A percentile compares a stretch with the other conserved stretches of the same genome.
phyloP scores from a whole-genome alignment of 2,329 filamentous ascomycete species.

The Curvularia verruculosa region DNA sequence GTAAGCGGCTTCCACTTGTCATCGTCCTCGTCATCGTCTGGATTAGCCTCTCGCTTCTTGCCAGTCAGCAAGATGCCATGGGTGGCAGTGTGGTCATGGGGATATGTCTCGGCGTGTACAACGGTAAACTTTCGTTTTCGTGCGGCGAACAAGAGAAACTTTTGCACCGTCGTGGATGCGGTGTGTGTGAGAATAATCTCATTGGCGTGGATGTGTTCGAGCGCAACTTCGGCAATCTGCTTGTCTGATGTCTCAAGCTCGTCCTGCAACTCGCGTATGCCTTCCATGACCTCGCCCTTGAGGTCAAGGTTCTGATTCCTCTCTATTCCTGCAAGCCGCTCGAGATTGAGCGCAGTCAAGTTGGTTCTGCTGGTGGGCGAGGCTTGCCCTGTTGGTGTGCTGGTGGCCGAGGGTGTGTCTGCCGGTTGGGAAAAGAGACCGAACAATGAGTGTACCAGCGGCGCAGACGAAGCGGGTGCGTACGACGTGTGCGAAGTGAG shows the following conservation, averaged over 20 bases:
- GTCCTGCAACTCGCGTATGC: slow-evolving; percentile 94
- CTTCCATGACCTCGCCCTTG: slow-evolving; percentile 88
- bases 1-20: slow-evolving; percentile 77
- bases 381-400: slow-evolving; percentile 59
- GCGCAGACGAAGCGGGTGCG: slow-evolving; percentile 59
- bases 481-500: slow-evolving; percentile 68
- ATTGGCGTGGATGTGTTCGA: slow-evolving; percentile 91
- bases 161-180: slow-evolving; percentile 84
- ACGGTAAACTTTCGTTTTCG: slow-evolving; percentile 91
- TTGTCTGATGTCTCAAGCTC: slow-evolving; percentile 92
- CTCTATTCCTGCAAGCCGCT: slow-evolving; percentile 50
- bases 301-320: slow-evolving; percentile 65
- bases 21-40: slow-evolving; percentile 59
- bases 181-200: slow-evolving; percentile 91
- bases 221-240: slow-evolving; percentile 85
- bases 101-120: slow-evolving; percentile 76
- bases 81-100: slow-evolving; percentile 69
- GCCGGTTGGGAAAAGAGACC: slow-evolving; percentile 79
- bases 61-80: slow-evolving; percentile 67
- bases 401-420: slow-evolving; percentile 52
- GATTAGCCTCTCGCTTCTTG: slow-evolving; percentile 49
- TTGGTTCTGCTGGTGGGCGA: slow-evolving; percentile 56
- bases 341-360: slow-evolving; percentile 43
- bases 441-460: slow-evolving; percentile 76
- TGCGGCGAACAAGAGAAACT: slow-evolving; percentile 86